A percentile compares a stretch with the other conserved stretches of the same genome.
Conservation (phyloP, 2,329 filamentous ascomycete species). For the Mycosphaerelloides madeirae region DNA sequence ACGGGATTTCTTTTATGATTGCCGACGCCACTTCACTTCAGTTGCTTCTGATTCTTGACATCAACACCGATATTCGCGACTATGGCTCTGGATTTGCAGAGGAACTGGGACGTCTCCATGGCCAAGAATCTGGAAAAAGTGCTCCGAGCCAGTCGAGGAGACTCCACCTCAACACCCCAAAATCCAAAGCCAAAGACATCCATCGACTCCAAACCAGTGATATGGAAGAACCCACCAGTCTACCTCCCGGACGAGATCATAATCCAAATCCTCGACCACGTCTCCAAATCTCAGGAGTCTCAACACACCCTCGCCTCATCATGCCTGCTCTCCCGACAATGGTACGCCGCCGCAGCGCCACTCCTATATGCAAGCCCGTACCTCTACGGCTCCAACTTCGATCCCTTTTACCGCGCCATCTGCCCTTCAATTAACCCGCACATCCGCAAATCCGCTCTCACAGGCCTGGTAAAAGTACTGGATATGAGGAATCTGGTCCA, state of each 20-base stretch:
- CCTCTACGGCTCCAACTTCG: conserved; percentile 50
- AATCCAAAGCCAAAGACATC: conserved; percentile 2
- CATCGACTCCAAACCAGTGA: conserved; percentile 4
- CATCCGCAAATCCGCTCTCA: conserved; percentile 45
- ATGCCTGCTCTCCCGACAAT: conserved; percentile 51
- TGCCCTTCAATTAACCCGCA: conserved; percentile 49
- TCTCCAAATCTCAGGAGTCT: conserved; percentile 34
- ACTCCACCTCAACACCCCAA: conserved; percentile 1
- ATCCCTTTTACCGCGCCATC: conserved; percentile 51
- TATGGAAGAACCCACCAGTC: conserved; percentile 23
- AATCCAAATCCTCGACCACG: conserved; percentile 45
- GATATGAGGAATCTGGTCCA: conserved; percentile 55
- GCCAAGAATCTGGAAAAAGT: conserved; percentile 31
- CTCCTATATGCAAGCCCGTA: conserved; percentile 51
- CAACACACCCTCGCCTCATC: conserved; percentile 49
- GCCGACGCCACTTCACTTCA: conserved; percentile 1
- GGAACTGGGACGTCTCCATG: conserved; percentile 35
- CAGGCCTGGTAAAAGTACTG: conserved; percentile 49
- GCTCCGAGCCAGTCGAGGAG: no score
- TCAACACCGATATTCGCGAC: neutral
- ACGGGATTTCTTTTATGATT: no score
- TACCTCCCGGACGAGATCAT: conserved; percentile 54
- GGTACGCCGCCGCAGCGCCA: conserved; percentile 51
- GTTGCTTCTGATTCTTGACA: neutral
- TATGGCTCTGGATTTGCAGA: conserved; percentile 34